Base-by-base conservation (phyloP, 805 yeast species). In the Zygoascus flipseniorum region DNA sequence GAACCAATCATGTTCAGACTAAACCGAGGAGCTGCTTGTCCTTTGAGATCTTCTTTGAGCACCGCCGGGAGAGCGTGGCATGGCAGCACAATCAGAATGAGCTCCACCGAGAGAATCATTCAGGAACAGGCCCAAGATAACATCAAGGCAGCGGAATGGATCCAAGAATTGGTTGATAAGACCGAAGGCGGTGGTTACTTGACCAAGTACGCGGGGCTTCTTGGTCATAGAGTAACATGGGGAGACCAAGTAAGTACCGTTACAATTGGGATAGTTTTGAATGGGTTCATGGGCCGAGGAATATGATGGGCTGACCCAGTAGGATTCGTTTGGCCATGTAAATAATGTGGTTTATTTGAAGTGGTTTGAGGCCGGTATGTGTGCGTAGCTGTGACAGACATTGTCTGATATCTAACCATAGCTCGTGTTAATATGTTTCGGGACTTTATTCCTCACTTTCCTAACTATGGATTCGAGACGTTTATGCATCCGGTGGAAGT, bases 321-420 rank as follows among this genome's bases (percentile, higher is more conserved):
- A 56, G 55, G 70, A 67, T 52, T 44, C 55, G 0, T 65, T 66
- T 57, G 53, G 58, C 37, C 70, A 67, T 43, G 70, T 67, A 18
- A 67, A 67, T 55, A 67, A 67, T 48, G 69, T 64, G 39, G 55
- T 52, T 4, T 67, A 67, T 47, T 56, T 67, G 35, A 64, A 63
- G 41, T 66, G 68, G 65, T 66, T 66, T 49, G 70, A 67, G 49
- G 51, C 64, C 1, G 56, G 54, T 52, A 43, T n/a, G 52, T 47
- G n/a, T 28, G 23, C 5, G 5, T 31, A 14, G n/a, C 8, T 16
- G 18, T 8, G 5, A 14, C n/a, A 37, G n/a, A 5, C 5, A 14
- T 16, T 37, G 8, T 16, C 18, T 14, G 18, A 37, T 42, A 14
- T 13, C 50, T 31, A 32, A 39, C 51, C 10, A 11, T 52, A 23